These are phyloP conservation scores for Adansonia gregorii DNA, from an alignment of 441 rosid genomes.

Conservation along the genomic window DNA sequence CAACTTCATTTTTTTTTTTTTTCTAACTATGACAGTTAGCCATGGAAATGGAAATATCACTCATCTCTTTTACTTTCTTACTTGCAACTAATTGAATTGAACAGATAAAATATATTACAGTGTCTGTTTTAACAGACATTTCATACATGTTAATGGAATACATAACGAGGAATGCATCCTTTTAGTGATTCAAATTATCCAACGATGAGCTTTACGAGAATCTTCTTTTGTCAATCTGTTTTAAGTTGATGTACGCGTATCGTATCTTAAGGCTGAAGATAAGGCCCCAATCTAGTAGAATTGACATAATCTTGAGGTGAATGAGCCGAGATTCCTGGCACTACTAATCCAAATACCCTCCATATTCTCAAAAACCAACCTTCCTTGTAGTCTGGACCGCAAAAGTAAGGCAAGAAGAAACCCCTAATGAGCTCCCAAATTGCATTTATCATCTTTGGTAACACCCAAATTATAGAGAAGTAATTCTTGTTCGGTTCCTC, in stretches of 20 bases:
- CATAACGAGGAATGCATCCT: background rate
- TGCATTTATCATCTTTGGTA: slow-evolving; percentile 55
- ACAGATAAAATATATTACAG: background rate
- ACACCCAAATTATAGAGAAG: slow-evolving; percentile 44
- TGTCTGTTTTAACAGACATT: background rate
- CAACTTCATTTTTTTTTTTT: background rate
- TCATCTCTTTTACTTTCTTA: slow-evolving; percentile 10
- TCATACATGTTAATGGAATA: background rate
- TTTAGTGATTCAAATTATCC: background rate
- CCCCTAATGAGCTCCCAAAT: slow-evolving; percentile 68
- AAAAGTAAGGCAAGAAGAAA: slow-evolving; percentile 41
- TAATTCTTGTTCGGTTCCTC: slow-evolving; percentile 84
- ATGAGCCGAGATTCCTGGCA: slow-evolving; percentile 75
- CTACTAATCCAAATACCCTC: slow-evolving; percentile 54
- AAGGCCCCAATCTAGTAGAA: slow-evolving; percentile 49
- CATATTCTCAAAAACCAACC: slow-evolving; percentile 46
- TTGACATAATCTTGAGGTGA: slow-evolving; percentile 63
- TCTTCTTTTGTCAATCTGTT: slow-evolving; percentile 15
- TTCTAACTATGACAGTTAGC: slow-evolving; percentile 22
- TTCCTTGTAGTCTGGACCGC: slow-evolving; percentile 33
- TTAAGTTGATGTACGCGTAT: slow-evolving; percentile 16
- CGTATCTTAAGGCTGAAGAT: slow-evolving; percentile 8
- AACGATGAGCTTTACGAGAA: background rate
- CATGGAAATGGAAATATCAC: slow-evolving; percentile 26
- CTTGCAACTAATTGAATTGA: background rate